Evolutionary conservation across 2,329 filamentous ascomycete genomes (phyloP), one percentile per base, ranked within the genome.

Genomic region (Microdochium bolleyi): DNA sequence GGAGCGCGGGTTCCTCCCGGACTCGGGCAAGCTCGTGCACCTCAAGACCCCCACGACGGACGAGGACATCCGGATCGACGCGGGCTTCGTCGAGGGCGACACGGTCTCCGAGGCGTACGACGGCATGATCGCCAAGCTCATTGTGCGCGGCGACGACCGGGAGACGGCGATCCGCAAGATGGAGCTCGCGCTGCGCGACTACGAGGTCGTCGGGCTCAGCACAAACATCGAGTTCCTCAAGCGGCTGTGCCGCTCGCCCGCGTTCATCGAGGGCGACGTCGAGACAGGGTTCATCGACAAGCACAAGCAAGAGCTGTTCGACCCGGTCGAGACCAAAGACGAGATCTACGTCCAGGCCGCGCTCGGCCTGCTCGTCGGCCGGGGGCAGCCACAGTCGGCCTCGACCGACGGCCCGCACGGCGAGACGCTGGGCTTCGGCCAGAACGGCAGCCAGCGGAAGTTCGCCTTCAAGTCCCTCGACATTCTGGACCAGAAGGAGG

Each of bases 211-310:
- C 2, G 94, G 94, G 0, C 82, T 95, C 8, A 87, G 89, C 64
- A 99, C 94, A 7, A 99, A 99, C 66, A 92, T 99, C 56, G 94
- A 97, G 68, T 99, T 99, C 64, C 73, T 99, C 54, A 97, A 97
- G 74, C 81, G 85, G 9, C 79, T 96, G 53, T 96, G 91, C 67
- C 80, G 83, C 48, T 91, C 88, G 55, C 79, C 82, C 0, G 89
- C 87, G 50, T 99, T 99, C 64, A 80, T 95, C 53, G 80, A 80
- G 11, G 94, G 92, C 9, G 84, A 94, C 21, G 91, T 99, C 14
- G 92, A 99, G 70, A 99, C 94, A 0, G 92, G 92, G 1, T 99
- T 96, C 66, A 97, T 99, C 59, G 85, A 92, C 52, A 96, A 95
- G 68, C 87, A 95, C 72, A 80, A 82, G 54, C 79, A 84, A 11